Evolutionary conservation across 1,139 yeast species (phyloP), one percentile per base, ranked within the genome.

Genomic region (Suhomyces anneliseae): DNA sequence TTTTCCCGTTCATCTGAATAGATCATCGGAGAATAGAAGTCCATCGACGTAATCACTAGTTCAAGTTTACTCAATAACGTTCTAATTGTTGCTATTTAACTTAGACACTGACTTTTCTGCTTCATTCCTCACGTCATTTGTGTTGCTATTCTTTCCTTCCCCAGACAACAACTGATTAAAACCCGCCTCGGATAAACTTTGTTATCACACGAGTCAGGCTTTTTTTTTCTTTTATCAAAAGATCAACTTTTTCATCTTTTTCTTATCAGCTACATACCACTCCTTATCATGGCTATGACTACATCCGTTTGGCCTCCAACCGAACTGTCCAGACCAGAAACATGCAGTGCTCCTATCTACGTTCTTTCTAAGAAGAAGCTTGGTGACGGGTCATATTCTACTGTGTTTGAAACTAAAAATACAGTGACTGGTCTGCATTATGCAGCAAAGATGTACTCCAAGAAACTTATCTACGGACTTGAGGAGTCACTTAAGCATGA

Each of bases 401-500:
- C 61, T 6, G 77, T 72, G 10, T 69, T 59, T 50, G 76, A 71
- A 53, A 73, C 77, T 49, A 71, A 69, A 48, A 63, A 65, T 47
- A 64, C 49, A 31, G 38, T 52, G 29, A 71, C 69, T 2, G 68
- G 69, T 0, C 56, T 53, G 43, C 74, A 69, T 49, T 72, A 68
- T 54, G 78, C 78, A 2, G 74, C 72, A 35, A 73, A 73, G 46
- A 58, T 64, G 49, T 73, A 70, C 54, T 53, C 55, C 34, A 73
- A 72, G 45, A 60, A 56, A 40, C 56, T 68, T 27, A 60, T 72
- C 12, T 70, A 62, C 51, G 78, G 77, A 1, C 51, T 68, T 42
- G 77, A 61, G 51, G 51, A 46, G 24, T 61, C 61, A 71, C 59
- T 83, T 32, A 78, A 79, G 45, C 80, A 79, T 56, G 88, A 83